Evolutionary conservation across 371 early-diverging fungal species (phyloP), one percentile per base, ranked within the genome.

Genomic region (Mortierella sp.): DNA sequence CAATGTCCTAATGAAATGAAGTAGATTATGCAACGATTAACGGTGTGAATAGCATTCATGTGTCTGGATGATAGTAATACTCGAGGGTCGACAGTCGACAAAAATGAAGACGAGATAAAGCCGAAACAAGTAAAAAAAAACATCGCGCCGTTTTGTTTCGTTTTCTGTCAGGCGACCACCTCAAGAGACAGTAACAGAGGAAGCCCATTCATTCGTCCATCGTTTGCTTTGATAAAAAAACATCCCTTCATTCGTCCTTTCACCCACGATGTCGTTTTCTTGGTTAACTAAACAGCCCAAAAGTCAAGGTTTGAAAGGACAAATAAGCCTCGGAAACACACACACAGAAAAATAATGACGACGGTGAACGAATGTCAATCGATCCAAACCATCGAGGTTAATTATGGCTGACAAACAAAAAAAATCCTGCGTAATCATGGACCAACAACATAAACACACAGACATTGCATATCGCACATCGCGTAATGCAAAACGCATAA

Each of bases 1-100:
- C 60, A 82, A 51, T 24, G 76, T 72, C 16, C 87, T 85, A 79
- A 27, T 16, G 49, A 56, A 24, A 35, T 1, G 44, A 38, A 41
- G 49, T 32, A 70, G 51, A 43, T 32, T 21, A 51, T 38, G 43
- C 41, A 54, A 48, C n/a, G 46, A 46, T 43, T 56, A 74, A 58
- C 8, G 14, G 38, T 7, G 41, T 65, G 65, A 21, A 21, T 38
- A 18, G 4, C 3, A 12, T 32, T 29, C n/a, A 10, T 27, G 21
- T 32, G 5, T 65, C 65, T 51, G 35, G n/a, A 75, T 35, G 75
- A 75, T 48, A 49, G 56, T 38, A 18, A 24, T 14, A 24, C 43
- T 24, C 32, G 14, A 60, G 35, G 32, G 74, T 74, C 74, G 56
- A 51, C 38, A 51, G 29, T 49, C 54, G 43, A 74, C n/a, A 41